Conservation (phyloP, 352 stramenopile species). For the Paralagenidium karlingii region DNA sequence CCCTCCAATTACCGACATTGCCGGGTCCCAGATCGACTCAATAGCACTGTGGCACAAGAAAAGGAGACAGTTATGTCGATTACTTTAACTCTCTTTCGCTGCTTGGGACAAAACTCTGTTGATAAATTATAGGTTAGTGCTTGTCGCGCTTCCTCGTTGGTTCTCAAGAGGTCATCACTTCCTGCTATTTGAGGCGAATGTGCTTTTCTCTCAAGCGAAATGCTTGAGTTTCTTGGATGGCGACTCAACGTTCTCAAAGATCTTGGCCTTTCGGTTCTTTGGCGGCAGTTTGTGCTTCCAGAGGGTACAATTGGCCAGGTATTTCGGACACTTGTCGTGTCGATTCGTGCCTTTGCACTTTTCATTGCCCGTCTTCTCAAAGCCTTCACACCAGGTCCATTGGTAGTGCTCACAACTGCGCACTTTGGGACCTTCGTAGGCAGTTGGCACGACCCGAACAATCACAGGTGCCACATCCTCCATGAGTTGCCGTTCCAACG, state of each 20-base stretch:
- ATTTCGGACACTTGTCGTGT: conserved; percentile 80
- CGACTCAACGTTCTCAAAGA: conserved; percentile 64
- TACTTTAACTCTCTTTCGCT: too few relatives aligned
- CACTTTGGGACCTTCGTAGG: conserved; percentile 66
- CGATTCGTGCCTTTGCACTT: conserved; percentile 77
- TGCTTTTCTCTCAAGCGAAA: conserved; percentile 24
- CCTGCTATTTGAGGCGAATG: not conserved
- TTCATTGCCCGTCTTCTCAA: conserved; percentile 72
- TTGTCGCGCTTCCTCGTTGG: not conserved
- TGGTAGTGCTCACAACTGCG: conserved; percentile 79
- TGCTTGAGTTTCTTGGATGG: conserved; percentile 76
- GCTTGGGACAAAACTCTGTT: too few relatives aligned
- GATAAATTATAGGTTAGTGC: not conserved
- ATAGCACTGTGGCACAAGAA: too few relatives aligned
- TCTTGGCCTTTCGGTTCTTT: conserved; percentile 72
- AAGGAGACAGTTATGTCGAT: too few relatives aligned
- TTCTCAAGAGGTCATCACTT: conserved; percentile 1
- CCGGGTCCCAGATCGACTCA: too few relatives aligned
- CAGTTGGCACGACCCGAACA: conserved; percentile 52
- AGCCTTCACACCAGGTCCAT: conserved; percentile 80
- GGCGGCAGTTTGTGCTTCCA: conserved; percentile 79
- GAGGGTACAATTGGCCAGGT: conserved; percentile 73
- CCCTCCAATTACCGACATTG: too few relatives aligned
- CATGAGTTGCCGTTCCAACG: conserved; percentile 54
- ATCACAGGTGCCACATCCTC: conserved; percentile 67